A percentile compares a stretch with the other conserved stretches of the same genome.
Evolutionary conservation across 139 green algal genomes (phyloP).

Genomic region (Limnomonas spitsbergensis): DNA sequence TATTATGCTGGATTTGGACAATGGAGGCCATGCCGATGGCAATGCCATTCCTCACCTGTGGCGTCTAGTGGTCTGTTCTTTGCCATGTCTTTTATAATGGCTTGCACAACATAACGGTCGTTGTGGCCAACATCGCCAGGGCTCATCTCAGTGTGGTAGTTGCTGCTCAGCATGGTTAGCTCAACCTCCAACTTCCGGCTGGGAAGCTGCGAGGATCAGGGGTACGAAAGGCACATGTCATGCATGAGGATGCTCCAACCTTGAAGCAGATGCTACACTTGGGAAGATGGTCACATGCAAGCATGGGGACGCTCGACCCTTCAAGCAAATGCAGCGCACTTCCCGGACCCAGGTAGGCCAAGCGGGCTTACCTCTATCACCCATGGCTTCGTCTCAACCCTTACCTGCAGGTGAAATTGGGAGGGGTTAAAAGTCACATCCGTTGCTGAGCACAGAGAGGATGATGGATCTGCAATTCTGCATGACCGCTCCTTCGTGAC

Average conservation of each 20-base stretch:
- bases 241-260: too few species aligned
- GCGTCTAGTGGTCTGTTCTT: constrained; percentile 51
- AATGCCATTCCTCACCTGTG: not conserved
- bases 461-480: not conserved
- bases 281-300: not conserved
- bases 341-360: not conserved
- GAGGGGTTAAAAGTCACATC: not conserved
- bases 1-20: too few species aligned
- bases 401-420: constrained; percentile 49
- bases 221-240: too few species aligned
- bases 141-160: constrained; percentile 95
- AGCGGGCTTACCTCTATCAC: constrained; percentile 66
- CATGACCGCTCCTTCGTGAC: not conserved
- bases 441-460: not conserved
- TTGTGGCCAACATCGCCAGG: constrained; percentile 89
- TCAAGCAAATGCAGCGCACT: not conserved
- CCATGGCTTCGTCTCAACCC: constrained; percentile 91
- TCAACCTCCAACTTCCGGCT: constrained; percentile 92
- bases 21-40: too few species aligned
- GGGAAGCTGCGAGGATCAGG: constrained; percentile 69
- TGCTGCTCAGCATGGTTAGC: constrained; percentile 81
- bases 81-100: constrained; percentile 98
- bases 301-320: not conserved
- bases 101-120: constrained; percentile 73
- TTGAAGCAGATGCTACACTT: too few species aligned